phyloP scores from a whole-genome alignment of 1,284 basidiomycete genomes.

The Tylopilus sp. region DNA sequence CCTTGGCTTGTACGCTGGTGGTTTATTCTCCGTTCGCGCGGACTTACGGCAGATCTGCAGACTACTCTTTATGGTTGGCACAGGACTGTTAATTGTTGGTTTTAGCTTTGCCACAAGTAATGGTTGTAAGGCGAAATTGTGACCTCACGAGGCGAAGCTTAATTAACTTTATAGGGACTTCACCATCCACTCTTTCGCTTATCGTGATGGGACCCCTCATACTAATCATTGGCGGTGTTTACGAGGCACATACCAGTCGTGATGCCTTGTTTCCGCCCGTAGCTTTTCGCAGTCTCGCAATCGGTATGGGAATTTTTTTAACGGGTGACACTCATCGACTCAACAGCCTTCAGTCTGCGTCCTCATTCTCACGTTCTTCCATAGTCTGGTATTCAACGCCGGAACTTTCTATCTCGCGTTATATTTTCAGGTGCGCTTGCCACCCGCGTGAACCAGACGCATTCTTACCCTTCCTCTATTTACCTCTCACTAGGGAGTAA shows the following conservation, averaged over 20 bases:
- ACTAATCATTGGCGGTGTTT: constrained; percentile 54
- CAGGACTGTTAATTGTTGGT: constrained; percentile 66
- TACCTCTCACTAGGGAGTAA: constrained; percentile 48
- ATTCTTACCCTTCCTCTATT: constrained; percentile 4
- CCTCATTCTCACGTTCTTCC: constrained; percentile 65
- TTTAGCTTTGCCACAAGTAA: constrained; percentile 65
- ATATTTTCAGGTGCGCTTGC: constrained; percentile 61
- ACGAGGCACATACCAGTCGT: constrained; percentile 59
- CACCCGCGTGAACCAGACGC: constrained; percentile 2
- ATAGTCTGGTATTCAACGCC: constrained; percentile 74
- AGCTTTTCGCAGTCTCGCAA: constrained; percentile 54
- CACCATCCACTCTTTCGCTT: constrained; percentile 54
- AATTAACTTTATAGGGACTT: constrained; percentile 46
- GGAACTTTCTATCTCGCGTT: constrained; percentile 79
- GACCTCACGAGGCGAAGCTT: constrained; percentile 10
- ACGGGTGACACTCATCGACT: constrained; percentile 14
- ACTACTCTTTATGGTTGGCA: constrained; percentile 67
- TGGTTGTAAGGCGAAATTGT: constrained; percentile 53
- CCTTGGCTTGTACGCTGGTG: constrained; percentile 57
- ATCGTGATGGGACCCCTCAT: constrained; percentile 52
- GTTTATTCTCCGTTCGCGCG: constrained; percentile 16
- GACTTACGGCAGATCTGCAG: constrained; percentile 37
- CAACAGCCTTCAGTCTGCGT: constrained; percentile 48
- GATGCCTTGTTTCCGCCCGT: constrained; percentile 67
- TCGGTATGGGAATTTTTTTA: constrained; percentile 41